Base-by-base conservation (phyloP, 2,329 filamentous ascomycete genomes). In the Alternaria solani region DNA sequence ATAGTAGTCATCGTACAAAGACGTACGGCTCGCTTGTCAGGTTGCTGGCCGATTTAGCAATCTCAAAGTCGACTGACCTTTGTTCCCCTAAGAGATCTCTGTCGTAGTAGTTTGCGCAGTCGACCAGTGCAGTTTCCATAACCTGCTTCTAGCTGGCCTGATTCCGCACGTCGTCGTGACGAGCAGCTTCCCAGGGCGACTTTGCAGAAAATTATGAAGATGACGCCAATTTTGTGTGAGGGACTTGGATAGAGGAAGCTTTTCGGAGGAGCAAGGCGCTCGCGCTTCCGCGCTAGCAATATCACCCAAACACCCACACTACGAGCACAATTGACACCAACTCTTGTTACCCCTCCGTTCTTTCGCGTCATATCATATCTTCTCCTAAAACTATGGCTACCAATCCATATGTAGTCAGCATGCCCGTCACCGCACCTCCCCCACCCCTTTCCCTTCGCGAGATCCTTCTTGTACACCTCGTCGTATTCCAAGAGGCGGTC, bases 401-500 rank as follows among this genome's bases (percentile, higher is more conserved):
- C 9, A 36, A 43, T 18, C 1, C 41, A 14, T 3, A 28, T 20
- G 18, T 14, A 34, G 30, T 41, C 30, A 7, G 28, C 30, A 20
- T 38, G 23, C 41, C 20, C 23, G 52, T 26, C n/a, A 5, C 52
- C 14, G 7, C 23, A 26, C 16, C 41, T n/a, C 30, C 18, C n/a
- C 32, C 20, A 12, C 16, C 52, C 30, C 41, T 30, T 18, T 4
- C 28, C 23, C 52, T 47, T 34, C 52, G 23, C 30, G 4, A 55
- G 23, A 28, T 55, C 14, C 52, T 55, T 7, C 32, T 55, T 9
- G 32, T 55, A 5, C 42, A 55, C 23, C 32, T 55, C 18, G 26
- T 55, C n/a, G 18, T 55, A 25, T 55, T 26, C 7, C 52, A 55
- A 23, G 41, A 55, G 20, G 52, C 42, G n/a, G 20, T 55, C 20